These are phyloP conservation scores for Thymus mandschuricus DNA, from an alignment of 257 asterid species.

Conservation along the genomic window DNA sequence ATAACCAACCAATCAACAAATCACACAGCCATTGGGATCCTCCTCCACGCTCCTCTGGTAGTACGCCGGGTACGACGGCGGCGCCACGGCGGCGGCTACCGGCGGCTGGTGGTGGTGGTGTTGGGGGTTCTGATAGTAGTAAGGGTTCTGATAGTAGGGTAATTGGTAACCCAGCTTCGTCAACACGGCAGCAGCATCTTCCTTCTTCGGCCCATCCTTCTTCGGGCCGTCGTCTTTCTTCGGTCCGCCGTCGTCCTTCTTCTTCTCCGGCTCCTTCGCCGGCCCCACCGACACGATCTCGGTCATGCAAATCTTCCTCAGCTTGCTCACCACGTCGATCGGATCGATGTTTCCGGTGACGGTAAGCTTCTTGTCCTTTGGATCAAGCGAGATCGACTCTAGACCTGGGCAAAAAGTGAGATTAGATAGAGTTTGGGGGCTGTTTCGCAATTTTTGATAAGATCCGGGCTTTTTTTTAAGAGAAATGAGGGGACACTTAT, in stretches of 20 bases:
- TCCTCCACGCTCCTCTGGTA: slow-evolving; percentile 48
- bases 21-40: slow-evolving; percentile 58
- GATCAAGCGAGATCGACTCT: slow-evolving; percentile 61
- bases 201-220: slow-evolving; percentile 44
- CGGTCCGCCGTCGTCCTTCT: slow-evolving; percentile 48
- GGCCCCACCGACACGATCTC: slow-evolving; percentile 72
- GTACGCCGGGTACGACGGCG: slow-evolving; percentile 49
- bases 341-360: slow-evolving; percentile 68
- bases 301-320: slow-evolving; percentile 65
- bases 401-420: slow-evolving; percentile 44
- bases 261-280: slow-evolving; percentile 77
- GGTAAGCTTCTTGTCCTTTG: slow-evolving; percentile 62
- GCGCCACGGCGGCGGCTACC: slow-evolving; percentile 34
- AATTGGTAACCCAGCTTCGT: slow-evolving; percentile 37
- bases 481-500: no score
- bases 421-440: slow-evolving; percentile 5
- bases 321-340: slow-evolving; percentile 50
- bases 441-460: background rate
- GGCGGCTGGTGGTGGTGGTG: slow-evolving; percentile 24
- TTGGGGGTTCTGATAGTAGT: slow-evolving; percentile 37
- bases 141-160: slow-evolving; percentile 42
- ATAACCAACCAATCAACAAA: slow-evolving; percentile 34
- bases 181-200: slow-evolving; percentile 25
- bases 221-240: slow-evolving; percentile 49
- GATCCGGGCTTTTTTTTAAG: slow-evolving; percentile 11